Evolutionary conservation across 1,284 basidiomycete species (phyloP).

Genomic region (Ustilago trichophora): DNA sequence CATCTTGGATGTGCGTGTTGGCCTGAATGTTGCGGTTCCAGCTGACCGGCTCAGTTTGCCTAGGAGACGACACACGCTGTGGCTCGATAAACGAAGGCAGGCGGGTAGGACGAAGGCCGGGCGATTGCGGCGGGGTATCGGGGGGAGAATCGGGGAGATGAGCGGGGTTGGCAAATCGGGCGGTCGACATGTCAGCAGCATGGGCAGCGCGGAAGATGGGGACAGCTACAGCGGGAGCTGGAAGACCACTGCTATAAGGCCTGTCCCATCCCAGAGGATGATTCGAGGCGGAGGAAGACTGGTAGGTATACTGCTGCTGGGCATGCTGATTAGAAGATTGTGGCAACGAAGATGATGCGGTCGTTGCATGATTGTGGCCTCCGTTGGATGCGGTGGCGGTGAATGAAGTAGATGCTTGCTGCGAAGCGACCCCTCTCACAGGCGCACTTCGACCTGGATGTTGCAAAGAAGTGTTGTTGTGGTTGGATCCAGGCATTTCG

Average conservation of each 20-base stretch:
- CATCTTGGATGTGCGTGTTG: neutral
- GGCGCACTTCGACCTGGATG: constrained; percentile 56
- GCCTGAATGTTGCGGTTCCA: neutral
- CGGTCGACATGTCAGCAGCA: constrained; percentile 3
- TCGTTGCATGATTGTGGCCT: neutral
- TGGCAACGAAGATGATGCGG: neutral
- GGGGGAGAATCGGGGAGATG: constrained; percentile 50
- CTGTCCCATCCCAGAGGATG: constrained; percentile 27
- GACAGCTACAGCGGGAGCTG: constrained; percentile 41
- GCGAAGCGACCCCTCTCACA: constrained; percentile 61
- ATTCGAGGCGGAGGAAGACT: neutral
- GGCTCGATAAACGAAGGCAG: constrained; percentile 10
- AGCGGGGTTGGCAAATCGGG: constrained; percentile 7
- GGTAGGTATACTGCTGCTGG: constrained; percentile 2
- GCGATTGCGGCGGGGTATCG: constrained; percentile 51
- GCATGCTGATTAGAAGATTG: neutral
- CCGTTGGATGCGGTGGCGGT: constrained; percentile 1
- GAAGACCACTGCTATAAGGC: constrained; percentile 44
- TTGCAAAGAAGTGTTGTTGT: constrained; percentile 20
- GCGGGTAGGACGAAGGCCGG: constrained; percentile 21
- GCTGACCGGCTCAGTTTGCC: neutral
- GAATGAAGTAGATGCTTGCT: constrained; percentile 20
- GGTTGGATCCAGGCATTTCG: constrained; percentile 53
- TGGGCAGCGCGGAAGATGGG: constrained; percentile 36
- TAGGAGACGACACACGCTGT: constrained; percentile 10